Evolutionary conservation across 805 yeast genomes (phyloP).

Genomic region (Saturnispora halmiae): DNA sequence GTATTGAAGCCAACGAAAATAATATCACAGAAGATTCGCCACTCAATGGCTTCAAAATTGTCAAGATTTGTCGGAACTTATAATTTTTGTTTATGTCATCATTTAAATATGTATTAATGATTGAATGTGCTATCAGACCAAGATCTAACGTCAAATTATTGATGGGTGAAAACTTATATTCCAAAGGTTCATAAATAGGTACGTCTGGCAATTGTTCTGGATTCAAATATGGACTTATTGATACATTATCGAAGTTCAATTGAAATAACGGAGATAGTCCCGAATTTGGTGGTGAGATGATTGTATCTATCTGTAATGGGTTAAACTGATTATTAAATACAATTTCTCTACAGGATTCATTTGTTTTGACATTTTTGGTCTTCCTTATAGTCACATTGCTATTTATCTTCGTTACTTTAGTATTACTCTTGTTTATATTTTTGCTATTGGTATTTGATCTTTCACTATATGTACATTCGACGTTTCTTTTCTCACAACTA

Average conservation of each 20-base stretch:
- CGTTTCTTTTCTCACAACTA: constrained; percentile 28
- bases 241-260: constrained; percentile 1
- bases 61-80: constrained; percentile 11
- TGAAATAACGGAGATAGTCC: not conserved
- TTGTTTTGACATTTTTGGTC: too few relatives aligned
- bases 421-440: too few relatives aligned
- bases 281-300: not conserved
- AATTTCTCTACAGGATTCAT: too few relatives aligned
- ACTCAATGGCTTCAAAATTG: constrained; percentile 13
- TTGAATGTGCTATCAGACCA: constrained; percentile 9
- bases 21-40: constrained; percentile 9
- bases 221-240: constrained; percentile 2
- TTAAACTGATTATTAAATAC: too few relatives aligned
- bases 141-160: not conserved
- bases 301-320: too few relatives aligned
- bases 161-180: not conserved
- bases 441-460: not conserved
- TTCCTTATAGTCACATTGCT: too few relatives aligned
- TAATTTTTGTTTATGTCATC: constrained; percentile 8
- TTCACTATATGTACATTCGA: constrained; percentile 29
- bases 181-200: not conserved
- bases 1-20: constrained; percentile 15
- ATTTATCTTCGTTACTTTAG: not conserved
- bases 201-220: not conserved
- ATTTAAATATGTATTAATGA: constrained; percentile 9